Conservation (phyloP, 192 early-diverging fungal genomes). For the Backusella liffmaniae region DNA sequence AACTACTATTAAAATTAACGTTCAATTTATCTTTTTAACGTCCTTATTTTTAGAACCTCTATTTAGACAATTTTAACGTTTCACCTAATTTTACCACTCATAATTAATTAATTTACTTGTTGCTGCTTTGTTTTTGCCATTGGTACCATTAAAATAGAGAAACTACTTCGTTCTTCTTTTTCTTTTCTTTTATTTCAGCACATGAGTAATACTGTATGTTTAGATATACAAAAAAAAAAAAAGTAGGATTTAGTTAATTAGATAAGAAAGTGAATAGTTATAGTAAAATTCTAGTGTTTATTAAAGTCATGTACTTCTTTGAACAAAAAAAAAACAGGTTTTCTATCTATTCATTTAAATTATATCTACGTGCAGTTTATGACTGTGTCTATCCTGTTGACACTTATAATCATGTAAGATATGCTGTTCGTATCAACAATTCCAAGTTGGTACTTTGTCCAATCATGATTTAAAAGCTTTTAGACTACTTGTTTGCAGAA, state of each 20-base stretch:
- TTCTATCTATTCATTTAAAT: too few species aligned
- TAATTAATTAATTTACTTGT: background rate
- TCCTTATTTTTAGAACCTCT: background rate
- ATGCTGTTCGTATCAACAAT: slow-evolving; percentile 1
- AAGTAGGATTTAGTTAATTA: too few species aligned
- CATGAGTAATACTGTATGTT: background rate
- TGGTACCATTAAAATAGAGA: background rate
- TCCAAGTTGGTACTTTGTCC: too few species aligned
- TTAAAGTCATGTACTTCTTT: too few species aligned
- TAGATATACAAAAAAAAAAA: background rate
- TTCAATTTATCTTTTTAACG: background rate
- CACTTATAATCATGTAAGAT: too few species aligned
- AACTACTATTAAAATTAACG: background rate
- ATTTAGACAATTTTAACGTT: background rate
- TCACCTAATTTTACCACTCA: background rate
- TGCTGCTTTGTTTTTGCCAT: background rate
- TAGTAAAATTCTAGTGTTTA: too few species aligned
- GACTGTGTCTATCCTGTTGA: too few species aligned
- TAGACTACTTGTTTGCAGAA: too few species aligned
- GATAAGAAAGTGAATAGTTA: too few species aligned
- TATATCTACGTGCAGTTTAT: too few species aligned
- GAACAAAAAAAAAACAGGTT: too few species aligned
- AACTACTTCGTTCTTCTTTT: background rate
- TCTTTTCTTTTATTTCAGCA: background rate
- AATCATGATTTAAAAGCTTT: too few species aligned